Evolutionary conservation across 2,329 filamentous ascomycete species (phyloP).

Genomic region (Ophiostoma tasmaniense): DNA sequence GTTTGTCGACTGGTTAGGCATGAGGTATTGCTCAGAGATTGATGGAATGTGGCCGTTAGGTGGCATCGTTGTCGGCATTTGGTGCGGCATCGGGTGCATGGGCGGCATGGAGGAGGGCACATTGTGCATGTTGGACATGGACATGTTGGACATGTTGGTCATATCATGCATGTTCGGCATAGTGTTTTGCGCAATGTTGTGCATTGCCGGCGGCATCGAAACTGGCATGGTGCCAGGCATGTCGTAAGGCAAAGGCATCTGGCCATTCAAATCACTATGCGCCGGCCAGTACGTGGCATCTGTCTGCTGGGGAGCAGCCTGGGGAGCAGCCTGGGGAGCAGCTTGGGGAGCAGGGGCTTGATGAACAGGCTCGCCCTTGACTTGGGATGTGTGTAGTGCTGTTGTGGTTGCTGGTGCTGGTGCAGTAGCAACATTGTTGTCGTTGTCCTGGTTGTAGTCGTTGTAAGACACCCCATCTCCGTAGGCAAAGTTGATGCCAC

Average conservation of each 20-base stretch:
- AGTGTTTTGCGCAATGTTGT: background rate
- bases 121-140: background rate
- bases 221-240: background rate
- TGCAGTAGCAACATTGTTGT: background rate
- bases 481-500: conserved; percentile 12
- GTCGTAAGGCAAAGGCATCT: background rate
- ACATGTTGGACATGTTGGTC: background rate
- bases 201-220: background rate
- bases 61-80: conserved; percentile 3
- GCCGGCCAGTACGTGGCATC: background rate
- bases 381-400: too few relatives aligned
- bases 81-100: background rate
- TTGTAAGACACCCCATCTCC: background rate
- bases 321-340: too few relatives aligned
- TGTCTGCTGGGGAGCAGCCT: conserved; percentile 4
- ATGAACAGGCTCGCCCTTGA: background rate
- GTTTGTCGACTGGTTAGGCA: conserved; percentile 7
- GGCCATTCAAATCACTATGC: background rate
- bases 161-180: background rate
- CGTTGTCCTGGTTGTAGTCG: background rate
- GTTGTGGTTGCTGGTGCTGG: background rate
- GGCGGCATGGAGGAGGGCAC: background rate
- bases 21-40: conserved; percentile 9
- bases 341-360: too few relatives aligned
- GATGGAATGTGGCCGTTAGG: conserved; percentile 7